phyloP scores from a whole-genome alignment of 768 basidiomycete genomes.

The Rhodotorula kratochvilovae region DNA sequence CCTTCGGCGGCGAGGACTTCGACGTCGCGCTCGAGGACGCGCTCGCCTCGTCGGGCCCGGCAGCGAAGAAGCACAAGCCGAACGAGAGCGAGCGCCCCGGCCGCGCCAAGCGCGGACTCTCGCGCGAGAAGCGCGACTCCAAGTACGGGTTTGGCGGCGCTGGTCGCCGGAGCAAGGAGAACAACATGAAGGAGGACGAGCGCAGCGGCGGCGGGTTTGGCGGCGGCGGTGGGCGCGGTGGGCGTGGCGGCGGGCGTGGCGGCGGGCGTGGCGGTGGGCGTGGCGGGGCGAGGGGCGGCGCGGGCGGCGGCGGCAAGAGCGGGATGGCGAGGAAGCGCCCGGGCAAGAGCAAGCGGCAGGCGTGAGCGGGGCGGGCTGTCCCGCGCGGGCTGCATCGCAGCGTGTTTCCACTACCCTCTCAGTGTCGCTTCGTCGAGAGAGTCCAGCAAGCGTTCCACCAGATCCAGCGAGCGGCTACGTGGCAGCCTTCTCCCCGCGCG shows the following conservation, averaged over 20 bases:
- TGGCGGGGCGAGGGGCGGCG: background rate
- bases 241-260: background rate
- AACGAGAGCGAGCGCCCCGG: constrained; percentile 38
- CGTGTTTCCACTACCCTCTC: no score
- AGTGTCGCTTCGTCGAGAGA: no score
- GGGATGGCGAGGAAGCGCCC: constrained; percentile 43
- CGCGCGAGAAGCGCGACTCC: constrained; percentile 63
- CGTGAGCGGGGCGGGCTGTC: background rate
- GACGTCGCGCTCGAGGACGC: constrained; percentile 90
- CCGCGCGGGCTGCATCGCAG: no score
- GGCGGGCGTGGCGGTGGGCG: background rate
- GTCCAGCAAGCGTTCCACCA: no score
- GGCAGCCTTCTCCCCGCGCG: no score
- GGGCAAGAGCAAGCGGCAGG: constrained; percentile 30
- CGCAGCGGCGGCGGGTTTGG: background rate
- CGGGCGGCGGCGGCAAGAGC: constrained; percentile 10
- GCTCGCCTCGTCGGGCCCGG: constrained; percentile 56
- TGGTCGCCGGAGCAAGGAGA: constrained; percentile 41
- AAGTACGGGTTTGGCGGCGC: constrained; percentile 62
- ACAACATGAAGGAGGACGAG: constrained; percentile 25
- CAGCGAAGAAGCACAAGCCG: constrained; percentile 55
- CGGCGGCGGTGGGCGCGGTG: background rate
- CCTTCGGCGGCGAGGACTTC: constrained; percentile 63
- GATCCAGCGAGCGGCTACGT: no score
- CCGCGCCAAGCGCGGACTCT: constrained; percentile 48